These are phyloP conservation scores for Flueggea neowawraea DNA, from an alignment of 441 rosid genomes.

Conservation along the genomic window DNA sequence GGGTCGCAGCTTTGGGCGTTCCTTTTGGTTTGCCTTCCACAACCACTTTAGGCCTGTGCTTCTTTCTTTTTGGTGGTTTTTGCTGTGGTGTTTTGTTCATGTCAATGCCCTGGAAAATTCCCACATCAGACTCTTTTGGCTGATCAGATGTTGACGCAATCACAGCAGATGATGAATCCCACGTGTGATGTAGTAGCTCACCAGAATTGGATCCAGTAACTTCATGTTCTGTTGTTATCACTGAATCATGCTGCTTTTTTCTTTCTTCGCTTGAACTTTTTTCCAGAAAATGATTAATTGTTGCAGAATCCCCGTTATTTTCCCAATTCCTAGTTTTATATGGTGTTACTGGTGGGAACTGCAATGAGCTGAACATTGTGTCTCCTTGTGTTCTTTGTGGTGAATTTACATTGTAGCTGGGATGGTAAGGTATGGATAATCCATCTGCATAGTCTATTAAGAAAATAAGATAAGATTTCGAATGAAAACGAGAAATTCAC, in stretches of 20 bases:
- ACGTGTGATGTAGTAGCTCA: constrained; percentile 35
- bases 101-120: constrained; percentile 43
- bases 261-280: constrained; percentile 27
- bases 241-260: constrained; percentile 25
- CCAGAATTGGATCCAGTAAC: constrained; percentile 18
- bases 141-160: constrained; percentile 30
- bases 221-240: constrained; percentile 13
- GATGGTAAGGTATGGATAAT: constrained; percentile 32
- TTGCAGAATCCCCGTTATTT: constrained; percentile 17
- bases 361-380: constrained; percentile 32
- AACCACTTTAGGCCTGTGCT: constrained; percentile 90
- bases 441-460: constrained; percentile 7
- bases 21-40: constrained; percentile 63
- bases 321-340: constrained; percentile 24
- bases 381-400: constrained; percentile 42
- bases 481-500: no score
- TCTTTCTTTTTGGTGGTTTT: constrained; percentile 65
- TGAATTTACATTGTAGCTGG: constrained; percentile 42
- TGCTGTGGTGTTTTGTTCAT: constrained; percentile 77
- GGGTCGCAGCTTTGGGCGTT: constrained; percentile 32
- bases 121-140: constrained; percentile 27
- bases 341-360: constrained; percentile 32
- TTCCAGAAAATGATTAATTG: constrained; percentile 4
- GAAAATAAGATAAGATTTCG: no score
- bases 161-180: constrained; percentile 40